Evolutionary conservation across 192 early-diverging fungal genomes (phyloP), one percentile per base, ranked within the genome.

Genomic region (Spinellus fusiger): DNA sequence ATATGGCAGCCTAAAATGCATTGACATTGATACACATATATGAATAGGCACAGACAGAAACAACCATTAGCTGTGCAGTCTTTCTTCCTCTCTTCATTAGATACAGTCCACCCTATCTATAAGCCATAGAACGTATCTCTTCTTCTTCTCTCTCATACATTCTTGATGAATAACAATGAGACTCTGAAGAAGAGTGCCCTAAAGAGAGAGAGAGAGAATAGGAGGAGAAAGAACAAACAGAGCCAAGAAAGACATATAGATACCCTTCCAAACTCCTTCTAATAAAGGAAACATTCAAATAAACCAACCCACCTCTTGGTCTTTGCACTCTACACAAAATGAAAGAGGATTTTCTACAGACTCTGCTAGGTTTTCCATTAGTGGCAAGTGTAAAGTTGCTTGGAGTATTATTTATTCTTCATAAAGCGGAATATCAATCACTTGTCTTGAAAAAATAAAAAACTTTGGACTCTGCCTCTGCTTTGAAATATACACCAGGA

Each of bases 251-350:
- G 13, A 37, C 5, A 9, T 9, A 37, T 9, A 37, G 13, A 37
- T 9, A 37, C 35, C 7, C 5, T 9, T 9, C 35, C 7, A 37
- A 37, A 37, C 35, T n/a, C n/a, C n/a, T n/a, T n/a, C n/a, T n/a
- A n/a, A n/a, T 5, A 37, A 37, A 49, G 5, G 23, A 49, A 49
- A 49, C 48, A 6, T 6, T 15, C n/a, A 20, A 51, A 51, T 15
- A 51, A 25, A 2, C 10, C n/a, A 23, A 23, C 22, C 3, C 46
- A 71, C 80, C 73, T 80, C 70, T 66, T 90, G 88, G 68, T 90
- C 88, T 56, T 82, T 86, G 77, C 93, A 96, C 66, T 96, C 93
- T 32, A 96, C 83, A 72, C 93, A 96, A 54, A 59, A 67, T 5
- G n/a, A 31, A 26, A 49, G 59, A 13, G 48, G 49, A 27, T 52